phyloP scores from a whole-genome alignment of 2,329 filamentous ascomycete species.

The Cercospora nicotianae region DNA sequence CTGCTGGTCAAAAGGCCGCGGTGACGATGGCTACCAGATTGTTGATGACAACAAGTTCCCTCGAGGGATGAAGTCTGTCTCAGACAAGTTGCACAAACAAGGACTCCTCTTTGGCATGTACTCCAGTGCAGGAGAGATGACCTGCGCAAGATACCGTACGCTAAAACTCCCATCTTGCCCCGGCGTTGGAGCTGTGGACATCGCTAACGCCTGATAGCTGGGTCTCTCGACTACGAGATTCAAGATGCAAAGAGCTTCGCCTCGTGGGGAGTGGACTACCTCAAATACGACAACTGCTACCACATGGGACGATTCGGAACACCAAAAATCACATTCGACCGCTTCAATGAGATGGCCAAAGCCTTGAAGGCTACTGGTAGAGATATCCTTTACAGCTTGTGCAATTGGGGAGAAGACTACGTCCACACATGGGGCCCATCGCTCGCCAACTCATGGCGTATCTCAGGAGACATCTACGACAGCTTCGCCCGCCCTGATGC shows the following conservation, averaged over 20 bases:
- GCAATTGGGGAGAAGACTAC: neutral
- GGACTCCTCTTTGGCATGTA: slow-evolving; percentile 66
- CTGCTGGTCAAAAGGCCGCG: neutral
- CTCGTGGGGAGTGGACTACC: slow-evolving; percentile 60
- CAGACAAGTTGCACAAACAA: slow-evolving; percentile 32
- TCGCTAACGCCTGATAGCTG: neutral
- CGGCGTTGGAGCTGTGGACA: too few species aligned
- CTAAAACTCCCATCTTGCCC: slow-evolving; percentile 39
- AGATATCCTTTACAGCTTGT: neutral
- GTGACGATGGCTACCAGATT: neutral
- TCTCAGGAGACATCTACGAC: slow-evolving; percentile 3
- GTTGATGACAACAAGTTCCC: neutral
- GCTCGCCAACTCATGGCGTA: slow-evolving; percentile 5
- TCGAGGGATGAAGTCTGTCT: neutral
- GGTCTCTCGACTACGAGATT: slow-evolving; percentile 57
- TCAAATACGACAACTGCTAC: slow-evolving; percentile 42
- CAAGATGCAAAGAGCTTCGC: slow-evolving; percentile 60
- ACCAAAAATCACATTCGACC: neutral
- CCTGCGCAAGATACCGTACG: slow-evolving; percentile 48
- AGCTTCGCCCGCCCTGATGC: neutral
- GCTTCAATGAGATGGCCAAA: neutral
- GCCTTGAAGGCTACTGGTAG: neutral
- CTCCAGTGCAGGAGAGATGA: slow-evolving; percentile 52
- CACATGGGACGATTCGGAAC: neutral
- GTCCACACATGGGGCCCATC: neutral